Evolutionary conservation across 257 asterid genomes (phyloP), one percentile per base, ranked within the genome.

Genomic region (Primulina tabacum): DNA sequence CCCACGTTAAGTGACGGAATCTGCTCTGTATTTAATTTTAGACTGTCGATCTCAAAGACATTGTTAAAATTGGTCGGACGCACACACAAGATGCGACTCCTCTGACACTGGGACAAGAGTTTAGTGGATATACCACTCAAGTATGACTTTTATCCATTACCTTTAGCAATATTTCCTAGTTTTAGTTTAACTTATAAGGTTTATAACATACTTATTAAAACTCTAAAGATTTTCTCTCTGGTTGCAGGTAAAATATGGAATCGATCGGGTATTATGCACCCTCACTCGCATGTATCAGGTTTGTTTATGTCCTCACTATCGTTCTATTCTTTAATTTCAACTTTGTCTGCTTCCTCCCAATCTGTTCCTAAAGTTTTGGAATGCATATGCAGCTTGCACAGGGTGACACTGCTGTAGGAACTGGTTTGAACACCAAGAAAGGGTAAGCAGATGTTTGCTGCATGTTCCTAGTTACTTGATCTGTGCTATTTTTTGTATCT

Each of bases 51-150:
- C 91, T 94, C 84, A 85, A 84, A 20, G 97, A 91, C 82, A 94
- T 94, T 60, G 89, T 94, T 24, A 94, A 94, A 84, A 94, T 94
- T 74, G 99, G 99, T 63, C 96, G 97, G n/a, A 94, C 99, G 0
- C 99, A 94, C 83, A 94, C 99, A 69, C 99, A 94, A 84, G 99
- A 94, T 70, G 99, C 99, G 32, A 94, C 97, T 5, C 99, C 97
- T 30, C 85, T 91, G 89, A 91, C 99, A 53, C 97, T 94, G 84
- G 99, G 97, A 58, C 99, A 94, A 79, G 99, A 91, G 75, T 91
- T 94, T 80, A 94, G 99, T 71, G 95, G 99, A 75, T 91, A 94
- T 76, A 85, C 97, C 20, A 94, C 93, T n/a, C 99, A 94, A 77
- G 99, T 94, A 82, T 79, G 96, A 60, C 73, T 66, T 71, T 68